phyloP scores from a whole-genome alignment of 352 stramenopile genomes.

The Pythium apleroticum region DNA sequence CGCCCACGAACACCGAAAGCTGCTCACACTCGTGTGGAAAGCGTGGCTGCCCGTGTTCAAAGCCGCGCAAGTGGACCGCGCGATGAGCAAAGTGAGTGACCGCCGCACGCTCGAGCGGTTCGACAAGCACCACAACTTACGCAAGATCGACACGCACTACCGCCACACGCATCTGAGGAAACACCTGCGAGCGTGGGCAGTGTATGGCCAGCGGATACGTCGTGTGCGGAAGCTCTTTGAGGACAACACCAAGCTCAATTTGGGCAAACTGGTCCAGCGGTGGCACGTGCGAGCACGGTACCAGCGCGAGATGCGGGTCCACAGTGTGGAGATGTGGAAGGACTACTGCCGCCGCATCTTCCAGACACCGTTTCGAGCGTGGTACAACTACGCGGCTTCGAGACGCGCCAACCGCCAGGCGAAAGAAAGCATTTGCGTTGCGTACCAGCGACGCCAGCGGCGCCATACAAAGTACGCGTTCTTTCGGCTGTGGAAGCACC shows the following conservation, averaged over 20 bases:
- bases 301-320: constrained; percentile 47
- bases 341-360: constrained; percentile 64
- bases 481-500: constrained; percentile 82
- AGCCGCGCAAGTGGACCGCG: constrained; percentile 56
- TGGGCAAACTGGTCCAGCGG: constrained; percentile 37
- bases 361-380: constrained; percentile 71
- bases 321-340: constrained; percentile 57
- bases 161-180: constrained; percentile 43
- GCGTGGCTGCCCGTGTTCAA: constrained; percentile 56
- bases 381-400: constrained; percentile 51
- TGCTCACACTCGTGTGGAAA: constrained; percentile 30
- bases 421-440: constrained; percentile 65
- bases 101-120: constrained; percentile 61
- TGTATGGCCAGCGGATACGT: constrained; percentile 49
- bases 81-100: constrained; percentile 48
- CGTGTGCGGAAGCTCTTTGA: constrained; percentile 68
- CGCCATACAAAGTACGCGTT: constrained; percentile 77
- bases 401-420: constrained; percentile 40
- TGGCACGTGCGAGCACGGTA: constrained; percentile 61
- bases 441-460: constrained; percentile 59
- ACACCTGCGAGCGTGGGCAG: constrained; percentile 55
- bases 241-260: constrained; percentile 46
- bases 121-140: constrained; percentile 69
- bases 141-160: constrained; percentile 69
- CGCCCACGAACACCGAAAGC: constrained; percentile 36